Evolutionary conservation across 257 asterid genomes (phyloP).

Genomic region (Nicotiana benthamiana): DNA sequence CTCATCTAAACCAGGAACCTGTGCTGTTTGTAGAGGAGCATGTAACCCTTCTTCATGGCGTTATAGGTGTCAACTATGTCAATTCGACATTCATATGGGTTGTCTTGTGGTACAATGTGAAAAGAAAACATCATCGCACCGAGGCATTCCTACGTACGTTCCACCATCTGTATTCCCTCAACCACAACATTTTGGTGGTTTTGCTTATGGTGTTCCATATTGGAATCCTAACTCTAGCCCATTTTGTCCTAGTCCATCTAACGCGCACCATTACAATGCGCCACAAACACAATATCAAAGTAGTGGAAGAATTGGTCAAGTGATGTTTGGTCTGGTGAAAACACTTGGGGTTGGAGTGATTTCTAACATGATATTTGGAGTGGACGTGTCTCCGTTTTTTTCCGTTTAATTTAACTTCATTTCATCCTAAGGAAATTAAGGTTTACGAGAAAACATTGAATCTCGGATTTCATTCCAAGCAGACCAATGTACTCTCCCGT

Average conservation of each 20-base stretch:
- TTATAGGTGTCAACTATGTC: slow-evolving; percentile 26
- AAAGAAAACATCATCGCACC: neutral
- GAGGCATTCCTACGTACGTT: slow-evolving; percentile 9
- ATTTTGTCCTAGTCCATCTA: too few species aligned
- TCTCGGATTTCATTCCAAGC: too few species aligned
- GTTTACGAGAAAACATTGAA: too few species aligned
- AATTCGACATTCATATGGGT: slow-evolving; percentile 31
- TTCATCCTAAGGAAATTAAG: too few species aligned
- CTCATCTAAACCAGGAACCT: neutral
- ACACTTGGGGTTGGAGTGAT: too few species aligned
- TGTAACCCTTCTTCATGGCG: slow-evolving; percentile 25
- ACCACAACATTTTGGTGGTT: slow-evolving; percentile 18
- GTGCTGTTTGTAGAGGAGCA: slow-evolving; percentile 18
- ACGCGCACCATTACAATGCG: too few species aligned
- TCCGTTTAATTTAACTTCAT: too few species aligned
- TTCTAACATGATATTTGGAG: too few species aligned
- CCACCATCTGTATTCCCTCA: slow-evolving; percentile 3
- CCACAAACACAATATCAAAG: too few species aligned
- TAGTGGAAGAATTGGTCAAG: neutral
- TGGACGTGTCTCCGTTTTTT: too few species aligned
- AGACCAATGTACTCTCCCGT: too few species aligned
- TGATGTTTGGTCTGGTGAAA: too few species aligned
- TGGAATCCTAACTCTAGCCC: neutral
- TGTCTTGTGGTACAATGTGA: slow-evolving; percentile 26
- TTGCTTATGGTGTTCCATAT: slow-evolving; percentile 15